phyloP scores from a whole-genome alignment of 805 yeast species.

The Hanseniaspora thailandica region DNA sequence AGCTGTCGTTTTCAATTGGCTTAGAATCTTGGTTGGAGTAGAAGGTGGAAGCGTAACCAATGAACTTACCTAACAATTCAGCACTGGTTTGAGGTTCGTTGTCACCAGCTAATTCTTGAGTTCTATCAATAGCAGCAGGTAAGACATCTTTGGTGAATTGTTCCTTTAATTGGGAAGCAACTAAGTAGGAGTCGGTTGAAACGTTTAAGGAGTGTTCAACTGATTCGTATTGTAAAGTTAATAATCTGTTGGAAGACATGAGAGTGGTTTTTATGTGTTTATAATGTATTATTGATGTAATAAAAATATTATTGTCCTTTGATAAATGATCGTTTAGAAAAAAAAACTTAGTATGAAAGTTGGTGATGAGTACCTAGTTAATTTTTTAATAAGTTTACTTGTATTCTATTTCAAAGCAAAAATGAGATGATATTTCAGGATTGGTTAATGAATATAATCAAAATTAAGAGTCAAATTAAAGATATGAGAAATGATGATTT shows the following conservation, averaged over 20 bases:
- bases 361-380: too few relatives aligned
- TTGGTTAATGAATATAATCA: too few relatives aligned
- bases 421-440: too few relatives aligned
- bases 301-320: neutral
- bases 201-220: constrained; percentile 81
- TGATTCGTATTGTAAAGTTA: constrained; percentile 71
- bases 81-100: constrained; percentile 80
- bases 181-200: constrained; percentile 67
- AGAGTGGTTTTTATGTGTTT: neutral
- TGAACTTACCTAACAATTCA: constrained; percentile 71
- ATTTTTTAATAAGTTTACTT: too few relatives aligned
- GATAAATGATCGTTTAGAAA: too few relatives aligned
- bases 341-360: too few relatives aligned
- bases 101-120: constrained; percentile 76
- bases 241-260: constrained; percentile 51
- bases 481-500: too few relatives aligned
- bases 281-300: neutral
- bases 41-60: constrained; percentile 54
- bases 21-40: constrained; percentile 31
- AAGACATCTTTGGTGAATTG: constrained; percentile 63
- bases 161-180: constrained; percentile 76
- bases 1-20: constrained; percentile 32
- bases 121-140: constrained; percentile 41
- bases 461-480: too few relatives aligned
- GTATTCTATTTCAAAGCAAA: too few relatives aligned